Base-by-base conservation (phyloP, 2,329 filamentous ascomycete species). In the Microthyrium microscopicum region DNA sequence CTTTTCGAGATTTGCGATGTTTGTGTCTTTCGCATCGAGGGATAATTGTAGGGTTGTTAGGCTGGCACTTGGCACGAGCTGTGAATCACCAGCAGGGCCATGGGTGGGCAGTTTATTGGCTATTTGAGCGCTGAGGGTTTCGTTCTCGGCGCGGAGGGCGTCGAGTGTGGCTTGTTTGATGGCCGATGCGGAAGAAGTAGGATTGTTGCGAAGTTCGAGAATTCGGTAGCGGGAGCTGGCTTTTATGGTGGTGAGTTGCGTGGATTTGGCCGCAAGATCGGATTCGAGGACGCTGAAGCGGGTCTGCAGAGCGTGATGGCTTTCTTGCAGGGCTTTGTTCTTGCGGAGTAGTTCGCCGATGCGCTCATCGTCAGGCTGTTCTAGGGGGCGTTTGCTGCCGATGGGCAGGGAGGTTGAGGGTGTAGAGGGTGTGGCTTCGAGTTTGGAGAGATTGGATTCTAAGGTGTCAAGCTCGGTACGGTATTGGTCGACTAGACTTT, bases 141-240 rank as follows among this genome's bases (percentile, higher is more conserved):
- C 64, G 54, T 98, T 98, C 50, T 95, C 89, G 39, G 74, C 70
- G 43, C 77, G 71, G 7, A 98, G 69, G 0, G 77, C 76, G 7
- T 66, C 66, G 11, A 98, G 69, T 1, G 83, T 92, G 7, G 73
- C 66, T 33, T 77, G 66, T 57, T 95, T 93, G 52, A 93, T 71
- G 3, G 78, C 77, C 56, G 93, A 83, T 39, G 72, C 72, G 46
- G 89, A 73, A 0, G 84, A 73, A 0, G 89, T 95, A 0, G 89
- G 89, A 52, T 98, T 98, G n/a, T 78, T 76, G 37, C 83, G 78
- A 11, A 95, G 64, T 35, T 89, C 77, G 18, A 98, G 68, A 30
- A 95, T 66, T 22, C 89, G 80, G 3, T 77, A 91, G 41, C 79
- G 74, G 20, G 73, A 77, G 31, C 76, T 65, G 7, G 27, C 15